Evolutionary conservation across 2,329 filamentous ascomycete species (phyloP), one percentile per base, ranked within the genome.

Genomic region (Metarhizium rileyi): DNA sequence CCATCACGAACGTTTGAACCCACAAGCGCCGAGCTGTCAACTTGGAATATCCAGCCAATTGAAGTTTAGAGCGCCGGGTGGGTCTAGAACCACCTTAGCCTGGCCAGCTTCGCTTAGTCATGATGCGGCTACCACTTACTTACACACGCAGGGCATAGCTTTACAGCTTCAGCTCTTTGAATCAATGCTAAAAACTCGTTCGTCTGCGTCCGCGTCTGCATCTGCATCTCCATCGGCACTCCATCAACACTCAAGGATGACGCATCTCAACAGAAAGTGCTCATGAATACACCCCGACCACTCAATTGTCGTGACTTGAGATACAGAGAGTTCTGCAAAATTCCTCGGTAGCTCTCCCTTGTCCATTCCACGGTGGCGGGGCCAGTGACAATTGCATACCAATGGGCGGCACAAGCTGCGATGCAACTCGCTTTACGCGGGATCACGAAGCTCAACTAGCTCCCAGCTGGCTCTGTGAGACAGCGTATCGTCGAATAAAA

Each of bases 351-450:
- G 30, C 44, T 22, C 35, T 27, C 47, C 47, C n/a, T 27, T 20
- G 40, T 46, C 48, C 48, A 43, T 46, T 46, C 41, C 48, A 42
- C 25, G 48, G 44, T 20, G 18, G 43, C 46, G 43, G 46, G 46
- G 50, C 18, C 23, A 16, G 20, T 20, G 20, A 20, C 18, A 18
- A 18, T 20, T 38, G 47, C 50, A 52, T 52, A 27, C 47, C 50
- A 46, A 23, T 42, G 50, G 41, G 46, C 46, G 43, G 50, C 46
- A 42, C 41, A n/a, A 20, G n/a, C 25, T 14, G 12, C 10, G 41
- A 51, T 36, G 44, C 26, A 36, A 18, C 44, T 16, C 28, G 9
- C 38, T 47, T 36, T 33, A 47, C 40, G 44, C 40, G 41, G 30
- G 20, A 16, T 30, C n/a, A 16, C 16, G 33, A 36, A 18, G 7